Evolutionary conservation across 140 eudicot species (phyloP).

Genomic region (Senecio squalidus): DNA sequence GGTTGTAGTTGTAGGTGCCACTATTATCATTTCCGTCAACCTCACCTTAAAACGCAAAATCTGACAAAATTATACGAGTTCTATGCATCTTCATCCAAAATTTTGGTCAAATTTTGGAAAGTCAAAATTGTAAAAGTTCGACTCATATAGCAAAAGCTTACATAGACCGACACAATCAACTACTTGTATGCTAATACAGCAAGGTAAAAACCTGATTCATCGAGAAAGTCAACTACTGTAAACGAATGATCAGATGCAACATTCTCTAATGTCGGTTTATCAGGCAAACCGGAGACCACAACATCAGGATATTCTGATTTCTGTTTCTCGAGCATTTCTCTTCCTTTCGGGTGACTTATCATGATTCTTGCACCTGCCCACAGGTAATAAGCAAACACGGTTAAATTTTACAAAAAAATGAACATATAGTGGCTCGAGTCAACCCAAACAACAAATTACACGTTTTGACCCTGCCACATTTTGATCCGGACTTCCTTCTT

Average conservation of each 20-base stretch:
- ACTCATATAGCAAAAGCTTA: neutral
- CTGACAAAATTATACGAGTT: neutral
- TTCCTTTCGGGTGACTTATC: slow-evolving; percentile 84
- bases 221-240: slow-evolving; percentile 42
- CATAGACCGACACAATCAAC: neutral
- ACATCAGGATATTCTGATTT: slow-evolving; percentile 49
- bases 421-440: too few species aligned
- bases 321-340: slow-evolving; percentile 55
- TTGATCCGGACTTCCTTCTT: neutral
- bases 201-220: slow-evolving; percentile 57
- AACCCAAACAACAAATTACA: neutral
- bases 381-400: neutral
- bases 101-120: slow-evolving; percentile 5
- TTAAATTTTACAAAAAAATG: neutral
- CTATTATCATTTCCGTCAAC: too few species aligned
- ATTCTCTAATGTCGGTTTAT: slow-evolving; percentile 37
- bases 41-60: too few species aligned
- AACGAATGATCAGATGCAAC: slow-evolving; percentile 44
- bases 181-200: slow-evolving; percentile 44
- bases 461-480: neutral
- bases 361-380: slow-evolving; percentile 73
- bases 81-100: neutral
- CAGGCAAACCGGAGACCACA: slow-evolving; percentile 63
- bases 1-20: too few species aligned
- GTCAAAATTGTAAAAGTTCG: neutral